These are phyloP conservation scores for Tripterygium wilfordii DNA, from an alignment of 177 flowering plant species.

Conservation along the genomic window DNA sequence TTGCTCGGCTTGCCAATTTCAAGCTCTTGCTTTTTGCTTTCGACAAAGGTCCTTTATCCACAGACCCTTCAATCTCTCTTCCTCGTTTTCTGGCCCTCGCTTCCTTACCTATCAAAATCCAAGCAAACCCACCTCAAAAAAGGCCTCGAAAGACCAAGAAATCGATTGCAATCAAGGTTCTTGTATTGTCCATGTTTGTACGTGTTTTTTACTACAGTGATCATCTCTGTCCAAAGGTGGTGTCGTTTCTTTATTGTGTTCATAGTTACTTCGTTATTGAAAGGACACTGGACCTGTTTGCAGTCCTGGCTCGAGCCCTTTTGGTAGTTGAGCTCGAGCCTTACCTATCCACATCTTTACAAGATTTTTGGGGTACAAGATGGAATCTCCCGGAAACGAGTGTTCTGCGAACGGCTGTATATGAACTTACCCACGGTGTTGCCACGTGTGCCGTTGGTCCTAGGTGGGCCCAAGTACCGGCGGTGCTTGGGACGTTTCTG, in stretches of 20 bases:
- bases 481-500: conserved; percentile 14
- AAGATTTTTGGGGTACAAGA: conserved; percentile 37
- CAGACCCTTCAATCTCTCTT: conserved; percentile 17
- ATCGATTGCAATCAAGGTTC: conserved; percentile 8
- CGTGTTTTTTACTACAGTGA: conserved; percentile 5
- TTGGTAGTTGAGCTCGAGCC: conserved; percentile 22
- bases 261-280: conserved; percentile 20
- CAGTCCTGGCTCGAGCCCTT: conserved; percentile 7
- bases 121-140: neutral
- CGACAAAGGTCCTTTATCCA: conserved; percentile 24
- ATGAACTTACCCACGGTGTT: conserved; percentile 8
- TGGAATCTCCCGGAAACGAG: conserved; percentile 32
- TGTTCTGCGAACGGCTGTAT: conserved; percentile 24
- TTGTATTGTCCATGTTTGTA: conserved; percentile 4
- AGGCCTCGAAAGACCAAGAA: neutral
- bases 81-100: conserved; percentile 22
- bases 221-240: conserved; percentile 5
- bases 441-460: conserved; percentile 6
- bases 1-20: conserved; percentile 49
- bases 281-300: conserved; percentile 5
- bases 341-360: conserved; percentile 27
- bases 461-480: conserved; percentile 14
- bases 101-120: conserved; percentile 28
- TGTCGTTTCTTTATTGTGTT: conserved; percentile 5
- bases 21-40: conserved; percentile 52